Evolutionary conservation across 1,284 basidiomycete species (phyloP).

Genomic region (Ceratobasidium sp.): DNA sequence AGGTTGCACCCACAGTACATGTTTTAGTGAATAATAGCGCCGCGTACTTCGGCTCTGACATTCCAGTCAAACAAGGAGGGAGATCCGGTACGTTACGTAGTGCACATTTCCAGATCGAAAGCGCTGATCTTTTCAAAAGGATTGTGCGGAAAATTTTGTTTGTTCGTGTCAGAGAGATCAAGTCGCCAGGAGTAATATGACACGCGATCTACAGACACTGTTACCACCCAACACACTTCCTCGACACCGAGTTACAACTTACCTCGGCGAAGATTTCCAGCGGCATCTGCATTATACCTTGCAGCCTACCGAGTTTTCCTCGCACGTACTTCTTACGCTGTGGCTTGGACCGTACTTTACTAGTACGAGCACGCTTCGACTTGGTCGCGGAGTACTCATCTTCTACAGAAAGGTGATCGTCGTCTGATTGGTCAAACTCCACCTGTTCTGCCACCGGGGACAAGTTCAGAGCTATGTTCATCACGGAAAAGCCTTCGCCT

Average conservation of each 20-base stretch:
- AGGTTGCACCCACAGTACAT: slow-evolving; percentile 3
- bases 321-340: background rate
- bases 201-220: background rate
- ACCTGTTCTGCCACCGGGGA: too few relatives aligned
- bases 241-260: background rate
- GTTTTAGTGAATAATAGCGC: slow-evolving; percentile 2
- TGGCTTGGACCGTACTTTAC: background rate
- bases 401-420: background rate
- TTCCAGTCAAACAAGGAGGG: background rate
- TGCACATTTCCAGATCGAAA: background rate
- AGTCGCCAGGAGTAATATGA: background rate
- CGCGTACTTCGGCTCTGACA: slow-evolving; percentile 11
- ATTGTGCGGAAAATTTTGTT: slow-evolving; percentile 9
- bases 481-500: too few relatives aligned
- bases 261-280: slow-evolving; percentile 6
- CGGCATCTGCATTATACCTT: slow-evolving; percentile 9
- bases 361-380: background rate
- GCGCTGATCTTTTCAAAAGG: background rate
- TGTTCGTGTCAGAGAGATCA: slow-evolving; percentile 1
- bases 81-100: background rate
- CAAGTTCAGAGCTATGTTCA: too few relatives aligned
- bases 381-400: background rate
- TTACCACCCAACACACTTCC: background rate
- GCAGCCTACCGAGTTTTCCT: background rate
- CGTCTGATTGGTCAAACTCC: too few relatives aligned